phyloP scores from a whole-genome alignment of 306 rosid genomes.

The Cucurbita ficifolia region DNA sequence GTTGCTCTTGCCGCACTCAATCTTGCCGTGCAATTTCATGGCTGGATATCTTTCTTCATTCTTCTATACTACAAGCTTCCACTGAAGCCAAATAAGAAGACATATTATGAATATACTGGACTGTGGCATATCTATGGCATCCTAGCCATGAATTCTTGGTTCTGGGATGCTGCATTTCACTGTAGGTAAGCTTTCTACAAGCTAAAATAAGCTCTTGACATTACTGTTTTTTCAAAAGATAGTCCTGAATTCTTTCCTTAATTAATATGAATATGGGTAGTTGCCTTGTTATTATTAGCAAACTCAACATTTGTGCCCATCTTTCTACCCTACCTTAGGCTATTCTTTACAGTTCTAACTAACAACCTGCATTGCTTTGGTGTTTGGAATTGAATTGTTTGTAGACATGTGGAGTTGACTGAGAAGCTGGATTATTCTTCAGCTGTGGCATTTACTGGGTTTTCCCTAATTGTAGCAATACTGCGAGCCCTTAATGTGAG shows the following conservation, averaged over 20 bases:
- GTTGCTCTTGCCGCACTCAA: slow-evolving; percentile 81
- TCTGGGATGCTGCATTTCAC: slow-evolving; percentile 88
- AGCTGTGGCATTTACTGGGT: slow-evolving; percentile 78
- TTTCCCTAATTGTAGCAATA: slow-evolving; percentile 52
- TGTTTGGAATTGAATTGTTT: not conserved
- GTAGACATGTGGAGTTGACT: slow-evolving; percentile 84
- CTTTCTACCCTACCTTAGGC: not conserved
- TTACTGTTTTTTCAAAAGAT: not conserved
- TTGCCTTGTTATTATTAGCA: not conserved
- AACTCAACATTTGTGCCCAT: not conserved
- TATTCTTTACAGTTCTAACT: not conserved
- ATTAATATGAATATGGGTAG: not conserved
- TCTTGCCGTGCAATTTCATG: slow-evolving; percentile 93
- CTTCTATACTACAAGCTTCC: slow-evolving; percentile 78
- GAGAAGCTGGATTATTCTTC: slow-evolving; percentile 81
- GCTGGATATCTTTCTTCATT: slow-evolving; percentile 95
- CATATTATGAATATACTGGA: slow-evolving; percentile 74
- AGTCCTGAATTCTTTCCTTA: not conserved
- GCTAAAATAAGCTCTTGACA: not conserved
- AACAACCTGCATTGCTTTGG: not conserved
- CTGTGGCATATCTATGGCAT: slow-evolving; percentile 85
- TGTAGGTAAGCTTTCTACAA: slow-evolving; percentile 49
- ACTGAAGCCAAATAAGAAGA: slow-evolving; percentile 48
- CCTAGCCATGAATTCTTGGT: slow-evolving; percentile 77
- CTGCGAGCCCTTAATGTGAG: slow-evolving; percentile 61